Evolutionary conservation across 257 asterid species (phyloP), one percentile per base, ranked within the genome.

Genomic region (Vinca minor): DNA sequence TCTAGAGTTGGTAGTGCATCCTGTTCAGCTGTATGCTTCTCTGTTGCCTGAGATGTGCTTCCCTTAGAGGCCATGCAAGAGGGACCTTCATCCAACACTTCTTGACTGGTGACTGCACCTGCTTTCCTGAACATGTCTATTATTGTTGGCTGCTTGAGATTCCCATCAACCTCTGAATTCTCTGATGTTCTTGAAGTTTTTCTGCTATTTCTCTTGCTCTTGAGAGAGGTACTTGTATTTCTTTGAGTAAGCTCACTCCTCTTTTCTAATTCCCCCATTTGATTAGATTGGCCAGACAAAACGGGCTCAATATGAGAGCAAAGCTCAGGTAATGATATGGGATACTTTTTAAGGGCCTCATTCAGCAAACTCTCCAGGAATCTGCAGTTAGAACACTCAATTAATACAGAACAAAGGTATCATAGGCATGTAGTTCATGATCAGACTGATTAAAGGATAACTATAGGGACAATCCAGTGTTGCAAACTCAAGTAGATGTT

Each of bases 321-420:
- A 55, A 86, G 91, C 69, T 77, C 94, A 4, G 96, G 96, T 62
- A 89, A 84, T 71, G 78, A 68, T 38, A 79, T 55, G 1, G 86
- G 79, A 62, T 78, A 79, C 64, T 72, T 78, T 62, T 77, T 85
- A 68, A 89, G 91, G 69, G 73, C 73, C 72, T 76, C 78, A 69
- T 89, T 85, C 73, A 89, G 76, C 78, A 89, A 58, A 71, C 81
- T 73, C 82, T 89, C 96, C 39, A 86, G 59, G 72, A 78, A 84
- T 68, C 96, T 88, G 90, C 85, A 84, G 41, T 31, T 8, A 18
- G 56, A 64, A 45, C 14, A 15, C 5, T 55, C 32, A 56, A 20
- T 2, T 3, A 7, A 31, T 7, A 31, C 60, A 28, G 10, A 31
- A 55, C 4, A 17, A 55, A 55, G 61, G 29, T 25, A 31, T 5